These are phyloP conservation scores for Chimonanthus salicifolius DNA, from an alignment of 164 flowering plant species.

Conservation along the genomic window DNA sequence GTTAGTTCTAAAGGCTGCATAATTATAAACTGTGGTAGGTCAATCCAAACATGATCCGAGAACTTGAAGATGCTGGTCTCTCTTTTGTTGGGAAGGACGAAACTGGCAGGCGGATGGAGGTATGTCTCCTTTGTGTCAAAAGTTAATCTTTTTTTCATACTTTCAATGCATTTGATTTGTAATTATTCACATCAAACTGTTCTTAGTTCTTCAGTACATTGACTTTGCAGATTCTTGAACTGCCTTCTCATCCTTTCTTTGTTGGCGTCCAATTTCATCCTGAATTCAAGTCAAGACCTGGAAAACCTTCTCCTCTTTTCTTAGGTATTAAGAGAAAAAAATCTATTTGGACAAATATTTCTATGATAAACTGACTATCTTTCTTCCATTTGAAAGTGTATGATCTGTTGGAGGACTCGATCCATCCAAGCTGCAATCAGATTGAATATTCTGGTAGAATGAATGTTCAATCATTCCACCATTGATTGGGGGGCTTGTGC, in stretches of 20 bases:
- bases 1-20: not conserved
- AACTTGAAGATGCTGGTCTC: constrained; percentile 76
- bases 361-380: not conserved
- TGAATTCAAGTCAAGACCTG: constrained; percentile 90
- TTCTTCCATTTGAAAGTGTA: too few relatives aligned
- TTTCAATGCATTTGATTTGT: not conserved
- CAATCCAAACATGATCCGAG: constrained; percentile 69
- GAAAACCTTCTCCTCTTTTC: constrained; percentile 80
- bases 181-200: not conserved
- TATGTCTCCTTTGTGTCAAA: constrained; percentile 11
- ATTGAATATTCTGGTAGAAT: not conserved
- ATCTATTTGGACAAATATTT: not conserved
- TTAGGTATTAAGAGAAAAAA: constrained; percentile 44
- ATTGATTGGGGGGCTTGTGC: not conserved
- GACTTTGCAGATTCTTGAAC: constrained; percentile 66
- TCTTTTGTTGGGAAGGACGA: constrained; percentile 87
- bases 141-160: not conserved
- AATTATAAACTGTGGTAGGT: constrained; percentile 37
- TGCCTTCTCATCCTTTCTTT: constrained; percentile 72
- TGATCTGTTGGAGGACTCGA: not conserved
- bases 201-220: not conserved
- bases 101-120: constrained; percentile 87
- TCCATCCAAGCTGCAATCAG: not conserved
- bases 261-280: constrained; percentile 95
- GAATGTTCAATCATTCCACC: not conserved